phyloP scores from a whole-genome alignment of 257 asterid species.

The Dorcoceras hygrometricum region DNA sequence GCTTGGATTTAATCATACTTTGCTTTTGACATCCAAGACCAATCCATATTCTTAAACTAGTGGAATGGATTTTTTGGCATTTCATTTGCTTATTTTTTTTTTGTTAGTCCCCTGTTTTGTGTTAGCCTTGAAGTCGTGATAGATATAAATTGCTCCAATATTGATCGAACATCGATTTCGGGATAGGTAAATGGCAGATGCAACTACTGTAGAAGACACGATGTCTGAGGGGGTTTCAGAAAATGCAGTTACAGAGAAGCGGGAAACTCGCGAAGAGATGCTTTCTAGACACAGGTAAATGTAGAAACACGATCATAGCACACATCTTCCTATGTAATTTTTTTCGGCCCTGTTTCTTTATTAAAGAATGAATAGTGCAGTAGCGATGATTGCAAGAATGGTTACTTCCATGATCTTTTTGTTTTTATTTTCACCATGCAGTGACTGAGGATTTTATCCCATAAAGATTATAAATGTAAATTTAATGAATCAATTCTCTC shows the following conservation, averaged over 20 bases:
- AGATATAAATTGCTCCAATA: background rate
- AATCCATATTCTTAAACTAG: background rate
- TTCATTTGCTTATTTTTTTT: background rate
- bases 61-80: background rate
- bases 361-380: background rate
- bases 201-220: conserved; percentile 35
- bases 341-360: background rate
- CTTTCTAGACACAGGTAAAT: conserved; percentile 51
- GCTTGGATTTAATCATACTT: background rate
- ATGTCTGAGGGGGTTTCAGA: conserved; percentile 37
- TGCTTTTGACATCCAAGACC: background rate
- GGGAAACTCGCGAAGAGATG: conserved; percentile 60
- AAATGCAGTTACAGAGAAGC: conserved; percentile 32
- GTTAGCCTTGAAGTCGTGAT: background rate
- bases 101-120: background rate
- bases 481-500: background rate
- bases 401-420: background rate
- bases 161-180: conserved; percentile 20
- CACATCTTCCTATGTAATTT: too few species aligned
- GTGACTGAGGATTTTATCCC: too few species aligned
- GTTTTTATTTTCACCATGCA: too few species aligned
- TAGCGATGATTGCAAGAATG: background rate
- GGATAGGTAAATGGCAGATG: conserved; percentile 45
- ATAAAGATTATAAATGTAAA: too few species aligned
- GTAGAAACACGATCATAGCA: background rate